Evolutionary conservation across 2,329 filamentous ascomycete genomes (phyloP).

Genomic region (Scopulariopsis brevicaulis): DNA sequence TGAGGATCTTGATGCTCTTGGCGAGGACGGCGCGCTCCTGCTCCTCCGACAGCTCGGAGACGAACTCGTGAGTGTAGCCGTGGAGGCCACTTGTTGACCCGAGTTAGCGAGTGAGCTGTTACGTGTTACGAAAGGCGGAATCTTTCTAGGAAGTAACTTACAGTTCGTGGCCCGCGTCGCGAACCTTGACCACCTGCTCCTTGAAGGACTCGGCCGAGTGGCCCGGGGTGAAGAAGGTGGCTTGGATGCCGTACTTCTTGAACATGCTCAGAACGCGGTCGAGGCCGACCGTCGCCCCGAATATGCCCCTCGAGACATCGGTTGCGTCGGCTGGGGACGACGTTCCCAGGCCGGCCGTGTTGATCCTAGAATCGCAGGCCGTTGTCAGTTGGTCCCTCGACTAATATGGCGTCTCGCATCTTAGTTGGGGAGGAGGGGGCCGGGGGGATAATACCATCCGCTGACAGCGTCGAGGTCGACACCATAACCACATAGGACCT

Average conservation of each 20-base stretch:
- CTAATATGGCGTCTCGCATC: too few species aligned
- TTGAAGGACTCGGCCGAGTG: neutral
- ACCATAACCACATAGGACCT: too few species aligned
- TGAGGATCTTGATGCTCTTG: neutral
- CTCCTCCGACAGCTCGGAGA: neutral
- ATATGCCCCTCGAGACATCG: neutral
- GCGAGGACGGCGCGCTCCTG: neutral
- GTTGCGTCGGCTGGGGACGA: neutral
- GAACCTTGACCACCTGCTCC: neutral
- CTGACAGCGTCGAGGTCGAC: too few species aligned
- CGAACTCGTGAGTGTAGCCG: neutral
- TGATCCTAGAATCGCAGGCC: neutral
- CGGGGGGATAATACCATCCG: too few species aligned
- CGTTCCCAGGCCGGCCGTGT: neutral
- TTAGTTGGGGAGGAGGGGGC: too few species aligned
- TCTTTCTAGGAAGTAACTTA: neutral
- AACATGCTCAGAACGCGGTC: neutral
- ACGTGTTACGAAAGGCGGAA: neutral
- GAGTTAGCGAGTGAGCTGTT: neutral
- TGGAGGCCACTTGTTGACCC: neutral
- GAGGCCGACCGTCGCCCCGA: neutral
- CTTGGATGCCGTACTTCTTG: neutral
- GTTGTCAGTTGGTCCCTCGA: too few species aligned
- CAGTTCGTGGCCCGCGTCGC: neutral
- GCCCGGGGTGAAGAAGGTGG: neutral